These are phyloP conservation scores for Yarrowia bubula DNA, from an alignment of 805 yeast genomes.

Conservation along the genomic window DNA sequence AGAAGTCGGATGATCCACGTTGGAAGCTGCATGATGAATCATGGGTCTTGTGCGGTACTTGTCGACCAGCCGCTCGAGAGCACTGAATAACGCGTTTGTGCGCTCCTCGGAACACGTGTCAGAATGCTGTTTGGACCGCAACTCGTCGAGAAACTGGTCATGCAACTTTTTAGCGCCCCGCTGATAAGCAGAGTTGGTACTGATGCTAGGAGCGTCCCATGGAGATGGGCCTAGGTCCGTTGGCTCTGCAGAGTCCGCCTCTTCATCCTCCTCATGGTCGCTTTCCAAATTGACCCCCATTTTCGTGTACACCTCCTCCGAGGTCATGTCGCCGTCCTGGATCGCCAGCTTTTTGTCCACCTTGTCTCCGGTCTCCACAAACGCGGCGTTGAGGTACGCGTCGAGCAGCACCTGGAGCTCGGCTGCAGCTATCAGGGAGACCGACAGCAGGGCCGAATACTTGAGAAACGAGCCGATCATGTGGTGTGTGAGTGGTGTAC, in stretches of 20 bases:
- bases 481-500: not conserved
- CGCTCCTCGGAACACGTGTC: constrained; percentile 9
- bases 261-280: not conserved
- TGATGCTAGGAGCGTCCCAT: not conserved
- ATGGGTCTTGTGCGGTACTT: constrained; percentile 7
- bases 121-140: not conserved
- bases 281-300: not conserved
- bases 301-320: constrained; percentile 1
- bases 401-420: constrained; percentile 11
- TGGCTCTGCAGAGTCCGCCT: not conserved
- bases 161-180: constrained; percentile 18
- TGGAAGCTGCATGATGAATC: constrained; percentile 11
- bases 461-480: constrained; percentile 16
- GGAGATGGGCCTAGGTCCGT: not conserved
- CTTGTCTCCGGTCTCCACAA: not conserved
- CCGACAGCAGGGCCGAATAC: constrained; percentile 11
- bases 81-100: constrained; percentile 2
- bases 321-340: not conserved
- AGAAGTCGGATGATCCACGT: constrained; percentile 1
- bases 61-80: constrained; percentile 1
- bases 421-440: not conserved
- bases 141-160: constrained; percentile 9
- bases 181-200: not conserved
- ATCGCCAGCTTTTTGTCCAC: not conserved
- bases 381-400: not conserved